Base-by-base conservation (phyloP, 805 yeast genomes). In the Kuraishia hungarica region DNA sequence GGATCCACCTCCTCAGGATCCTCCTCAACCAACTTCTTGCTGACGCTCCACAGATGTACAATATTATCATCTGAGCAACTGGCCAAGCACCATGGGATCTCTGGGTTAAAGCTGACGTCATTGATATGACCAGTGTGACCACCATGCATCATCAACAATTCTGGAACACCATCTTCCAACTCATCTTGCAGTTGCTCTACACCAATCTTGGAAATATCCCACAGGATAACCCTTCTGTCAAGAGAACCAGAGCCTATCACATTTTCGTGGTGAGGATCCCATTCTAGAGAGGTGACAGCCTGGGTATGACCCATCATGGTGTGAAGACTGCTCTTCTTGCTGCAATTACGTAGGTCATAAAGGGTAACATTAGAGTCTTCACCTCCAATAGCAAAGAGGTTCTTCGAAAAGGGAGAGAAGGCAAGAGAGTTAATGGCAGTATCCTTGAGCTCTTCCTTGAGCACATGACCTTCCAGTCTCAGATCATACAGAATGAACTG, bases 81-180 rank as follows among this genome's bases (percentile, higher is more conserved):
- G 0, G 87, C 89, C 55, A 87, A 63, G 46, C 88, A 78, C 92
- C 93, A 88, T n/a, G 88, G 88, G 56, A 83, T 76, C 60, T 75
- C 81, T 6, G 84, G 83, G 64, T 84, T 86, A 76, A 89, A 84
- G 39, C 83, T 78, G 60, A 88, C 74, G 66, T 88, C 96, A 49
- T 84, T 83, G 19, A 88, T 84, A 5, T 86, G 76, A 19, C 89
- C 86, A 20, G 91, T 84, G 65, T 90, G 96, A 21, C 97, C 97
- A 46, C 96, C 96, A 66, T 90, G 97, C 85, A 90, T 87, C 91
- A 89, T 87, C 62, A 89, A 74, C 39, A 90, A 70, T 67, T 90
- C 97, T 3, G 96, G 93, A 26, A 87, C 87, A 47, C 96, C 97
- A 63, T 90, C 97, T 60, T 87, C 96, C 29, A 90, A 87, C 65